These are phyloP conservation scores for Dimocarpus longan DNA, from an alignment of 345 rosid species.

Conservation along the genomic window DNA sequence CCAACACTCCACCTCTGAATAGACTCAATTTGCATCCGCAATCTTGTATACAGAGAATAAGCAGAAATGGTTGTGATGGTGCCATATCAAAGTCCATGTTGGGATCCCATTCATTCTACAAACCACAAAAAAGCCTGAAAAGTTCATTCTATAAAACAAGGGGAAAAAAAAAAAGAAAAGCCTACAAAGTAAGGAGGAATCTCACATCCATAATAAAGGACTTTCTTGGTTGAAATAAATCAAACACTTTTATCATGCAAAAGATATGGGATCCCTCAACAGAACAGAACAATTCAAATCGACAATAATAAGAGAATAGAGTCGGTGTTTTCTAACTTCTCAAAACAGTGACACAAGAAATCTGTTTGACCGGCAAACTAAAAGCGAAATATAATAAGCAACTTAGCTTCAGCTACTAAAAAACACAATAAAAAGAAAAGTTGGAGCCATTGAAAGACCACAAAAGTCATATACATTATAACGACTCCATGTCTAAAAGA, in stretches of 20 bases:
- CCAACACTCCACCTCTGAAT: not conserved
- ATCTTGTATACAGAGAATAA: conserved; percentile 1
- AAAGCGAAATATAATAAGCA: not conserved
- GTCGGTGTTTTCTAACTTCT: not conserved
- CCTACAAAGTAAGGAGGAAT: not conserved
- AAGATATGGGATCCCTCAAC: not conserved
- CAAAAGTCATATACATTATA: not conserved
- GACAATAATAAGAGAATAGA: not conserved
- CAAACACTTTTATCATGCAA: not conserved
- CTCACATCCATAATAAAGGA: not conserved
- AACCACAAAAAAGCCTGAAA: not conserved
- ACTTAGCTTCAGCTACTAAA: not conserved
- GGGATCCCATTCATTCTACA: not conserved
- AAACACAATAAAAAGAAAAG: no score
- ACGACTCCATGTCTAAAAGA: not conserved
- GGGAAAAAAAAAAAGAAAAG: not conserved
- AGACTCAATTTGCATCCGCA: not conserved
- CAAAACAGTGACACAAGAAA: not conserved
- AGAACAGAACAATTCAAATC: not conserved
- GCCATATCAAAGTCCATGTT: not conserved
- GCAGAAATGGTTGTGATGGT: not conserved
- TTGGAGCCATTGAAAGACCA: not conserved
- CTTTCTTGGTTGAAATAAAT: not conserved
- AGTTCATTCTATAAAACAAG: not conserved
- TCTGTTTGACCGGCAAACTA: not conserved